Percentiles rank a stretch among this genome's conserved stretches.
Conservation (phyloP, 306 rosid species). For the Cicer judaicum region DNA sequence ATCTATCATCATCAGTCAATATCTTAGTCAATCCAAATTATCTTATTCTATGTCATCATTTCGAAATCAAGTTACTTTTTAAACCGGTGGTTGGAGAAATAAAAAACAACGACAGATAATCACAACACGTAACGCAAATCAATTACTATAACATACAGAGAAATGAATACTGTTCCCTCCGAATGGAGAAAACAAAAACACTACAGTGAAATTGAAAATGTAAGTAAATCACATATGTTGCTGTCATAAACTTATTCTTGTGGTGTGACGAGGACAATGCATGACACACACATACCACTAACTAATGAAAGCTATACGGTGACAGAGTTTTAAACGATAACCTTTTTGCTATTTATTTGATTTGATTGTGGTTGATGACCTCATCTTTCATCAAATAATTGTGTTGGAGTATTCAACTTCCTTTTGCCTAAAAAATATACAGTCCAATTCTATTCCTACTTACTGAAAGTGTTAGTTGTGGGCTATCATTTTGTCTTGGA, state of each 20-base stretch:
- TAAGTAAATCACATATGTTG: not conserved
- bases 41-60: constrained; percentile 10
- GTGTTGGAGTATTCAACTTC: not conserved
- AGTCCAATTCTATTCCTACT: not conserved
- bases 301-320: constrained; percentile 27
- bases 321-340: not conserved
- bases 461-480: not conserved
- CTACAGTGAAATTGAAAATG: no score
- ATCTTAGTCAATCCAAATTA: constrained; percentile 30
- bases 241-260: not conserved
- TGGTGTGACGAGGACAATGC: not conserved
- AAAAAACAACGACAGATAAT: constrained; percentile 11
- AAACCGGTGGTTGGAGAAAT: constrained; percentile 26
- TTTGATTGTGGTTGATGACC: constrained; percentile 3
- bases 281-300: not conserved
- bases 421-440: not conserved
- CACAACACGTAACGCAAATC: constrained; percentile 4
- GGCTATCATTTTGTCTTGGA: no score
- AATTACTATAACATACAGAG: not conserved
- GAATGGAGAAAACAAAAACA: no score
- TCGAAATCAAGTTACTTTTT: not conserved
- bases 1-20: not conserved
- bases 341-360: not conserved
- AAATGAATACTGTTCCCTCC: not conserved
- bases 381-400: not conserved